These are phyloP conservation scores for Aspergillus sp. DNA, from an alignment of 2,329 filamentous ascomycete species.

Conservation along the genomic window DNA sequence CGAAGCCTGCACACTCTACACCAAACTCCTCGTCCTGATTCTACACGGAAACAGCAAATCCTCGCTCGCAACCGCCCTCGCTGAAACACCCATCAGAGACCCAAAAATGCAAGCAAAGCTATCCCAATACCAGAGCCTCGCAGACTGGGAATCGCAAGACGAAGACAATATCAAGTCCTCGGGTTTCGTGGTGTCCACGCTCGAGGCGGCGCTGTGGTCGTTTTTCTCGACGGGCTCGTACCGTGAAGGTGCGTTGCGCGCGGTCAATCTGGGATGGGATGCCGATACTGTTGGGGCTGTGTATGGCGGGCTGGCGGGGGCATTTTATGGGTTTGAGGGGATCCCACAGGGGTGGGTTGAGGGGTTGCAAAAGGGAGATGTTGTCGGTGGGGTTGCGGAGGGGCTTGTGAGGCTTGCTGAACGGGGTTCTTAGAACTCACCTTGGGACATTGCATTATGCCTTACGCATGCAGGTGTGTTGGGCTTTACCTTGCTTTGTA, in stretches of 20 bases:
- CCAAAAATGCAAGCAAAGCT: slow-evolving; percentile 18
- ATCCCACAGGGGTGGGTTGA: slow-evolving; percentile 39
- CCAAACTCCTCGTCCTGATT: slow-evolving; percentile 34
- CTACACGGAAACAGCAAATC: slow-evolving; percentile 29
- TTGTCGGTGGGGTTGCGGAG: slow-evolving; percentile 4
- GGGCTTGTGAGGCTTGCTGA: neutral
- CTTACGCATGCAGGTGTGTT: too few relatives aligned
- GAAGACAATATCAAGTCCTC: slow-evolving; percentile 37
- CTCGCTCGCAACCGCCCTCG: neutral
- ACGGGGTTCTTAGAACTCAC: neutral
- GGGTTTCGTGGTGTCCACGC: slow-evolving; percentile 49
- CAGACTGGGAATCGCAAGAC: slow-evolving; percentile 32
- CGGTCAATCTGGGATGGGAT: slow-evolving; percentile 50
- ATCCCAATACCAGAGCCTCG: slow-evolving; percentile 20
- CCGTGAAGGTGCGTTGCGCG: slow-evolving; percentile 43
- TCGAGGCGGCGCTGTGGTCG: slow-evolving; percentile 49
- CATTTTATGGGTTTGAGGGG: slow-evolving; percentile 44
- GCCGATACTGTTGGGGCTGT: slow-evolving; percentile 52
- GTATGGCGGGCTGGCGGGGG: slow-evolving; percentile 50
- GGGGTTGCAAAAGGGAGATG: slow-evolving; percentile 29
- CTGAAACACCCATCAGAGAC: slow-evolving; percentile 21
- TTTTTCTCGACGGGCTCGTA: slow-evolving; percentile 47
- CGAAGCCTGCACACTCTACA: slow-evolving; percentile 48
- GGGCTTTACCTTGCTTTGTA: too few relatives aligned
- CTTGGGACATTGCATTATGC: too few relatives aligned